Percentiles rank a stretch among this genome's conserved stretches.
phyloP scores from a whole-genome alignment of 768 basidiomycete species.

The Infundibulicybe gibba region DNA sequence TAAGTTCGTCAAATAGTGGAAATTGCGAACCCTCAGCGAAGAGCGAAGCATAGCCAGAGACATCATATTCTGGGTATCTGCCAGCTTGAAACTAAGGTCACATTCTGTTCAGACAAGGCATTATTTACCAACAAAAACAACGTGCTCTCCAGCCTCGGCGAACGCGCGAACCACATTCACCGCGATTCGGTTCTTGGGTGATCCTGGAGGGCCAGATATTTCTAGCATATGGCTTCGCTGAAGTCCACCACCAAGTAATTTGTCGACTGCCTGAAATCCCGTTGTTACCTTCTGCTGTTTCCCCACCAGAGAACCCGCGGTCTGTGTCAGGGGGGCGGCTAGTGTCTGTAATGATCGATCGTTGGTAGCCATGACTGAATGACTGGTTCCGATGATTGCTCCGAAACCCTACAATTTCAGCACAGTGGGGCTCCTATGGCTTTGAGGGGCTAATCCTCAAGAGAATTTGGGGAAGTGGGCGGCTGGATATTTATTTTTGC shows the following conservation, averaged over 20 bases:
- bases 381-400: too few species aligned
- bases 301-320: constrained; percentile 43
- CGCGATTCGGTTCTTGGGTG: constrained; percentile 56
- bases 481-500: too few species aligned
- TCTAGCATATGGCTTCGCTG: constrained; percentile 61
- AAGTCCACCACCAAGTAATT: constrained; percentile 61
- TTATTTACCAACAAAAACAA: constrained; percentile 60
- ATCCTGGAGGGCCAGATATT: constrained; percentile 74
- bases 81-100: constrained; percentile 5
- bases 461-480: too few species aligned
- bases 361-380: too few species aligned
- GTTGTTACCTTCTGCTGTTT: constrained; percentile 31
- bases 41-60: constrained; percentile 25
- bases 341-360: too few species aligned
- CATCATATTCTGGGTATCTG: constrained; percentile 47
- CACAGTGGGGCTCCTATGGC: too few species aligned
- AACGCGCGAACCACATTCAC: constrained; percentile 47
- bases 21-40: constrained; percentile 19
- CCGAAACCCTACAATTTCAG: too few species aligned
- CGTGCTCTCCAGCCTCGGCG: constrained; percentile 41
- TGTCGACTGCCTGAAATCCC: constrained; percentile 47
- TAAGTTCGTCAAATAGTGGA: background rate
- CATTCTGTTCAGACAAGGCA: background rate
- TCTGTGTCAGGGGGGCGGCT: constrained; percentile 37
- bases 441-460: too few species aligned